Evolutionary conservation across 2,329 filamentous ascomycete genomes (phyloP), one percentile per base, ranked within the genome.

Genomic region (Penicillium expansum): DNA sequence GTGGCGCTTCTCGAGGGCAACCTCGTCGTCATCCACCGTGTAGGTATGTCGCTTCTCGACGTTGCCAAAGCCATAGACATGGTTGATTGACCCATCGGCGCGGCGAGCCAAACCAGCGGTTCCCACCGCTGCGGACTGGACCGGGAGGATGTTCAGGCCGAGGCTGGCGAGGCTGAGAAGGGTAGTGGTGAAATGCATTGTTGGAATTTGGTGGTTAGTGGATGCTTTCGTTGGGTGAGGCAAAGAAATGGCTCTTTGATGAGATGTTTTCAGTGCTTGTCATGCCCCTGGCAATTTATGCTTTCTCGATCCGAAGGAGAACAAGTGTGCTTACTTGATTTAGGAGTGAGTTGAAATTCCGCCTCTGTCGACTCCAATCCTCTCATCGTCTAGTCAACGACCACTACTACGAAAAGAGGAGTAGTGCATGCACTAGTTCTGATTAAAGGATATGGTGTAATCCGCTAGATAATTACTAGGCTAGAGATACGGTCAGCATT

Each of bases 141-240:
- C 47, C 24, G 48, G 35, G 48, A 50, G 24, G 20, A 50, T 50
- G 32, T 50, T 50, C 33, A 50, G 33, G 35, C 48, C 48, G 33
- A 50, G 13, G 48, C 48, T 41, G 22, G 48, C 48, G 14, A 50
- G 48, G 48, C 48, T 50, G 7, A 50, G 48, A 9, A 50, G n/a
- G 13, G 35, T 20, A 8, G 13, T 13, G 37, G 33, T 24, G 35
- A 41, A 41, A 41, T 30, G 48, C 48, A 50, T 50, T 41, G 33
- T n/a, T 30, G 16, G 35, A 50, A 24, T 50, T 50, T 38, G 7
- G 27, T 9, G 9, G 27, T 32, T 16, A 32, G 42, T n/a, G 7
- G n/a, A 45, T 32, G 27, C 27, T 45, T 45, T 45, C 22, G 41
- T 8, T 43, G 16, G 8, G 27, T 1, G 42, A 45, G 27, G 16